Percentiles rank a stretch among this genome's conserved stretches.
These are phyloP conservation scores for Anaeromyces robustus DNA, from an alignment of 192 early-diverging fungal species.

Conservation along the genomic window DNA sequence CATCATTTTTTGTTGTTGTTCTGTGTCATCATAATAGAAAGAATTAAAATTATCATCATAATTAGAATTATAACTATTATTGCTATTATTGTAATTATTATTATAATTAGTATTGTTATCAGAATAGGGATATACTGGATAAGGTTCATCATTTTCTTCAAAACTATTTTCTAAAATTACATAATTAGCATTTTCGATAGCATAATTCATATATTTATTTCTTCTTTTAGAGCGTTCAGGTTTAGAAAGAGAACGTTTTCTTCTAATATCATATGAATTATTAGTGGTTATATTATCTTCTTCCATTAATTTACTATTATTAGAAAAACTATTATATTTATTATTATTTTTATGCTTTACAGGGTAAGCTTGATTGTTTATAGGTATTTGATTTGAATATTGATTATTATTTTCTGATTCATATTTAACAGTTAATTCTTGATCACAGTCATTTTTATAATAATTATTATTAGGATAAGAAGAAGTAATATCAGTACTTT, in stretches of 20 bases:
- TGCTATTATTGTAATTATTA: not conserved
- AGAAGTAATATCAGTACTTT: no score
- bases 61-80: not conserved
- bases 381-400: no score
- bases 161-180: not conserved
- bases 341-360: not conserved
- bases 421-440: no score
- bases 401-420: no score
- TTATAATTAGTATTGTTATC: not conserved
- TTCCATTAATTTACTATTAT: not conserved
- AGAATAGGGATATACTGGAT: not conserved
- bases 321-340: not conserved
- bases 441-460: no score
- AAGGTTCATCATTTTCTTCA: not conserved
- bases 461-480: no score
- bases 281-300: not conserved
- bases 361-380: no score
- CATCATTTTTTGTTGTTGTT: no score
- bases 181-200: not conserved
- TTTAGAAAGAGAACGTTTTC: slow-evolving; percentile 52
- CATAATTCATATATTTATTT: not conserved
- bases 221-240: slow-evolving; percentile 41
- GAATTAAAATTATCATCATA: no score
- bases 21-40: no score
- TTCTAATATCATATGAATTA: not conserved